These are phyloP conservation scores for Amanita inopinata DNA, from an alignment of 768 basidiomycete genomes.

Conservation along the genomic window DNA sequence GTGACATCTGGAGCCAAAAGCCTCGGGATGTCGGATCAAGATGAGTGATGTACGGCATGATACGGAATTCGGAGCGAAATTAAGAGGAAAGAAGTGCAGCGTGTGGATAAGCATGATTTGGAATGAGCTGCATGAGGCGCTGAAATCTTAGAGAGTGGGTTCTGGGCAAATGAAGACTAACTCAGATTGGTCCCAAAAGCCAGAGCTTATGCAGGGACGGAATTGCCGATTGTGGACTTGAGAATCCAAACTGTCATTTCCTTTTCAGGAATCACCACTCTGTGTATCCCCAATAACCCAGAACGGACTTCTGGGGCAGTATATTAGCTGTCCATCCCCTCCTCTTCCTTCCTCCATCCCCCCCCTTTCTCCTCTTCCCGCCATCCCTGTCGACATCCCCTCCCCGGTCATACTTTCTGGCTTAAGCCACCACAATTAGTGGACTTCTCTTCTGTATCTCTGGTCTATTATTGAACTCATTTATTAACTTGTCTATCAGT, in stretches of 20 bases:
- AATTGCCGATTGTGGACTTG: not conserved
- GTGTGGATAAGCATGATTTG: constrained; percentile 11
- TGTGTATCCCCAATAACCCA: constrained; percentile 11
- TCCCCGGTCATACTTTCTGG: constrained; percentile 15
- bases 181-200: constrained; percentile 3
- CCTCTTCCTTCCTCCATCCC: constrained; percentile 19
- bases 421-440: constrained; percentile 12
- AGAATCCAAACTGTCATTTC: constrained; percentile 7
- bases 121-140: constrained; percentile 4
- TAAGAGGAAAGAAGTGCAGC: constrained; percentile 14
- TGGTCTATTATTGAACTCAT: constrained; percentile 17
- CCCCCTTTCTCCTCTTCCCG: constrained; percentile 14
- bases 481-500: constrained; percentile 15
- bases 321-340: constrained; percentile 18
- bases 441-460: constrained; percentile 11
- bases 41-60: constrained; percentile 19
- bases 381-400: constrained; percentile 8
- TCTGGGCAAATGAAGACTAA: constrained; percentile 2
- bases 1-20: constrained; percentile 17
- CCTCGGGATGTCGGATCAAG: constrained; percentile 34
- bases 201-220: not conserved
- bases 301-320: constrained; percentile 11
- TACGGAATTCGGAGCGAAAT: constrained; percentile 22
- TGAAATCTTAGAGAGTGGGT: constrained; percentile 7
- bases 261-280: not conserved